Conservation (phyloP, 2,329 filamentous ascomycete species). For the Acephala macrosclerotiorum region DNA sequence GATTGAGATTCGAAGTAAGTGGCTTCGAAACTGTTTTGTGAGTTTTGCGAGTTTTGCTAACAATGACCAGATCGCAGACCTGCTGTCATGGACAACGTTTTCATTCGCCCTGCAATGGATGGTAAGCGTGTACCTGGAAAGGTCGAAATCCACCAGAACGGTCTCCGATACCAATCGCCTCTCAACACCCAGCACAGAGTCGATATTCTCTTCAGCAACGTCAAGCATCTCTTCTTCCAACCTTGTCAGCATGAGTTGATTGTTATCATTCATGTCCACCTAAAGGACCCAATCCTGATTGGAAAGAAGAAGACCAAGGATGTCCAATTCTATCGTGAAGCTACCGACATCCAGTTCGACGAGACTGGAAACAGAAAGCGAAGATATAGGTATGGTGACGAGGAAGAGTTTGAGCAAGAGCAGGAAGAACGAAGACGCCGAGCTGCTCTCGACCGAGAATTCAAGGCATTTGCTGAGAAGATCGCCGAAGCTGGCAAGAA, state of each 20-base stretch:
- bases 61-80: constrained; percentile 80
- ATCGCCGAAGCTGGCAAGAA: constrained; percentile 94
- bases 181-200: constrained; percentile 83
- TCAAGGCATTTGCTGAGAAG: constrained; percentile 96
- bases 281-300: constrained; percentile 97
- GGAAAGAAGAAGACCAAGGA: constrained; percentile 99
- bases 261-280: constrained; percentile 96
- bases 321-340: constrained; percentile 97
- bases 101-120: constrained; percentile 93
- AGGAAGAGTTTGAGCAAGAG: constrained; percentile 98
- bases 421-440: constrained; percentile 93
- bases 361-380: constrained; percentile 98
- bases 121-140: constrained; percentile 96
- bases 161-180: constrained; percentile 91
- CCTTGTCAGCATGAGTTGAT: constrained; percentile 96
- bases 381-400: constrained; percentile 96
- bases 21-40: neutral
- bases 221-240: constrained; percentile 98
- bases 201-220: constrained; percentile 96
- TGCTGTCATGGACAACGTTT: constrained; percentile 90
- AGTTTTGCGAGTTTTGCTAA: constrained; percentile 54
- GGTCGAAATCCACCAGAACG: constrained; percentile 97
- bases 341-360: constrained; percentile 98
- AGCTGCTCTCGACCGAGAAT: constrained; percentile 92
- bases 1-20: constrained; percentile 87